Percentiles rank a stretch among this genome's conserved stretches.
Evolutionary conservation across 2,329 filamentous ascomycete genomes (phyloP).

Genomic region (Alternaria gaisen): DNA sequence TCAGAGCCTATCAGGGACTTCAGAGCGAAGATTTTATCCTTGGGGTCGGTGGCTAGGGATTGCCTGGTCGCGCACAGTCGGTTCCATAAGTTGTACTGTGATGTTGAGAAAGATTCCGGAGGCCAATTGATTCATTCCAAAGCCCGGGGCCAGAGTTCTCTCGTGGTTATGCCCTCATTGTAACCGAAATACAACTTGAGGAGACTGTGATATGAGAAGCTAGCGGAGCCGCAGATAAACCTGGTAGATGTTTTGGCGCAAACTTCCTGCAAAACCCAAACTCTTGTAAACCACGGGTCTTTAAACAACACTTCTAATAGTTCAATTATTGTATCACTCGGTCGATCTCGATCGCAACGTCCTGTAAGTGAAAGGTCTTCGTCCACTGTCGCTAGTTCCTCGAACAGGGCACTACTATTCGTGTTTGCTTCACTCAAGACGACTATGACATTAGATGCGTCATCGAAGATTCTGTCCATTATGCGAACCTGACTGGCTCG

Average conservation of each 20-base stretch:
- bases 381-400: neutral
- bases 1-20: neutral
- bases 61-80: neutral
- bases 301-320: neutral
- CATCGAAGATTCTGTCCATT: neutral
- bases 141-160: neutral
- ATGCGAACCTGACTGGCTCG: neutral
- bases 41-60: neutral
- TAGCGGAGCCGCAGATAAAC: neutral
- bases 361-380: neutral
- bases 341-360: neutral
- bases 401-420: neutral
- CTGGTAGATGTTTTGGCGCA: neutral
- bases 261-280: neutral
- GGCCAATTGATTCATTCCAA: neutral
- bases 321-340: neutral
- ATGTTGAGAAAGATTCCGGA: neutral
- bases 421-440: neutral
- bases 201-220: neutral
- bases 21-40: neutral
- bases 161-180: neutral
- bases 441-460: neutral
- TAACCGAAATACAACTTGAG: neutral
- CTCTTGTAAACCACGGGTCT: neutral
- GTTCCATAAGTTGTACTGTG: neutral